These are phyloP conservation scores for Agaricus subrufescens DNA, from an alignment of 768 basidiomycete genomes.

Conservation along the genomic window DNA sequence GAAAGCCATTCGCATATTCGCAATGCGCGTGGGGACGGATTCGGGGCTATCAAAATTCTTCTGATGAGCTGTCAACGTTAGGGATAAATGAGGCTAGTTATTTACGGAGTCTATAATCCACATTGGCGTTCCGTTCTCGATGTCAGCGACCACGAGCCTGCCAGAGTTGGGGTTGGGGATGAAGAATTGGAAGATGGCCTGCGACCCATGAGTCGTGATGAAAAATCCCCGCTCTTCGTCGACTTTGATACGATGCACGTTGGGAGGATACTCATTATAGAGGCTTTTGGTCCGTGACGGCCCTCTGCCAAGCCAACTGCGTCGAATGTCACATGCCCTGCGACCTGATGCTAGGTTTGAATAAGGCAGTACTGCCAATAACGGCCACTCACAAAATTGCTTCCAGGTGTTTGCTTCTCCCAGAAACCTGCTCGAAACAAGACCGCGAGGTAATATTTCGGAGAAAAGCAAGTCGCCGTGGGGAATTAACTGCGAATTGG, in stretches of 20 bases:
- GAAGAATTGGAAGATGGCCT: too few species aligned
- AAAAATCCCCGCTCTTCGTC: slow-evolving; percentile 59
- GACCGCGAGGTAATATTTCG: neutral
- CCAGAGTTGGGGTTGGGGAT: slow-evolving; percentile 25
- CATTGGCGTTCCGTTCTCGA: slow-evolving; percentile 42
- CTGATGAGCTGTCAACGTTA: neutral
- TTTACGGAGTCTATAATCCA: slow-evolving; percentile 57
- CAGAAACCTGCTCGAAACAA: slow-evolving; percentile 27
- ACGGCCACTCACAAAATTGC: slow-evolving; percentile 47
- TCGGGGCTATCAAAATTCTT: slow-evolving; percentile 19
- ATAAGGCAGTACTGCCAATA: slow-evolving; percentile 2
- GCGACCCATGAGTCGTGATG: slow-evolving; percentile 43
- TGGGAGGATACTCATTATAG: slow-evolving; percentile 29
- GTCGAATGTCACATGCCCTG: slow-evolving; percentile 28
- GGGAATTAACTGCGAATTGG: slow-evolving; percentile 40
- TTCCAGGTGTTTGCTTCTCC: slow-evolving; percentile 46
- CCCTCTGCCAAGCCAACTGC: slow-evolving; percentile 52
- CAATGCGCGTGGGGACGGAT: slow-evolving; percentile 59
- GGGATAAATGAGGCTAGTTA: neutral
- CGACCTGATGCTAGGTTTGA: slow-evolving; percentile 39
- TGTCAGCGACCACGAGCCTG: slow-evolving; percentile 55
- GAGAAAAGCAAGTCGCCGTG: slow-evolving; percentile 4
- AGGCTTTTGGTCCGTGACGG: slow-evolving; percentile 35
- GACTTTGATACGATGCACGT: slow-evolving; percentile 72
- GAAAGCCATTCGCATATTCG: slow-evolving; percentile 69